A percentile compares a stretch with the other conserved stretches of the same genome.
These are phyloP conservation scores for Collybia sordida DNA, from an alignment of 768 basidiomycete genomes.

Conservation along the genomic window DNA sequence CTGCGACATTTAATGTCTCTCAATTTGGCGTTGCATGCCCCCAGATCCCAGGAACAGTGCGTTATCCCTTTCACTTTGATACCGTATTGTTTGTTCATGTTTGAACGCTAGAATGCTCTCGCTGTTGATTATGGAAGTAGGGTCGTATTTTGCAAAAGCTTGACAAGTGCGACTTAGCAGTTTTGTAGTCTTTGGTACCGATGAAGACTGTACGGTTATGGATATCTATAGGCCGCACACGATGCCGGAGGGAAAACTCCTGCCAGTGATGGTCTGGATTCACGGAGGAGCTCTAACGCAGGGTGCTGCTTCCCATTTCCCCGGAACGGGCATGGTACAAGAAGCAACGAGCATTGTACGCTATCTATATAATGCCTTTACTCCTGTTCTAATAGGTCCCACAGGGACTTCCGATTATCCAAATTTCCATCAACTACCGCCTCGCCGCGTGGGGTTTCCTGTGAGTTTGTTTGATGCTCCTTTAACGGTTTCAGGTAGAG, in stretches of 20 bases:
- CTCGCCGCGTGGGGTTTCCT: slow-evolving; percentile 19
- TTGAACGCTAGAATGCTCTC: too few relatives aligned
- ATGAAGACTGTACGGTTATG: slow-evolving; percentile 16
- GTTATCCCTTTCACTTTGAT: too few relatives aligned
- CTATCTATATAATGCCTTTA: background rate
- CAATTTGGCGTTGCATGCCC: too few relatives aligned
- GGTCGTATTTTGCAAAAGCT: background rate
- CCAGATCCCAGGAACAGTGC: too few relatives aligned
- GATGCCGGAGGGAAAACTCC: slow-evolving; percentile 5
- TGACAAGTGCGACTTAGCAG: background rate
- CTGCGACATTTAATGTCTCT: too few relatives aligned
- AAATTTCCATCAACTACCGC: slow-evolving; percentile 17
- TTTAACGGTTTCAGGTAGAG: background rate
- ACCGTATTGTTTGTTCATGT: too few relatives aligned
- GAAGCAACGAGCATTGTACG: slow-evolving; percentile 14
- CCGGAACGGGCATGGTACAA: slow-evolving; percentile 16
- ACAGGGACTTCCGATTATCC: slow-evolving; percentile 16
- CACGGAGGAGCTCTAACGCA: slow-evolving; percentile 19
- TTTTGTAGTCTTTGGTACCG: slow-evolving; percentile 14
- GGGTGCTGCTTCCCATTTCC: slow-evolving; percentile 17
- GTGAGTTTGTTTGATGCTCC: slow-evolving; percentile 1
- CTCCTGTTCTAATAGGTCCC: background rate
- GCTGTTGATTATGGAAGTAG: background rate
- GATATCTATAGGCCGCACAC: slow-evolving; percentile 16
- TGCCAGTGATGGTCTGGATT: slow-evolving; percentile 19